Evolutionary conservation across 2,329 filamentous ascomycete species (phyloP).

Genomic region (Diaporthe sp.): DNA sequence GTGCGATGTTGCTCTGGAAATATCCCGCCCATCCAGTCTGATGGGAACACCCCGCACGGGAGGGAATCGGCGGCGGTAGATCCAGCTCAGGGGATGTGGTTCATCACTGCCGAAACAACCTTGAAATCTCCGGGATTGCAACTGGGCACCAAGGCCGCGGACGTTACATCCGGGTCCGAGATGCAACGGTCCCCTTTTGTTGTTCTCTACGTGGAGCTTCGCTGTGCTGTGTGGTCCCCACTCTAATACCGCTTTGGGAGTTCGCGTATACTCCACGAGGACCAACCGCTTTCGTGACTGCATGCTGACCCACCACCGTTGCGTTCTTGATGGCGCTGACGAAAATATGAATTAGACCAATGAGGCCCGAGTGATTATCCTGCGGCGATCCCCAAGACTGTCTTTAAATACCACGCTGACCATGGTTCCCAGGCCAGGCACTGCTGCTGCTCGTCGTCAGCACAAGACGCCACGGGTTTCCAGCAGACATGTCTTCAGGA

Average conservation of each 20-base stretch:
- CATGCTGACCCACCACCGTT: constrained; percentile 2
- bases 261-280: neutral
- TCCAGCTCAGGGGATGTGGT: neutral
- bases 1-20: neutral
- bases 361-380: neutral
- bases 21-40: neutral
- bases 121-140: neutral
- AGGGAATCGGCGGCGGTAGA: neutral
- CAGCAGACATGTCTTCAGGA: neutral
- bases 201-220: neutral
- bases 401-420: constrained; percentile 3
- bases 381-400: no score
- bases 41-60: neutral
- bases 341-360: neutral
- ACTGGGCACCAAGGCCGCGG: neutral
- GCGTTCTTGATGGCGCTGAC: neutral
- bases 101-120: neutral
- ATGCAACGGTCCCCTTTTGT: neutral
- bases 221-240: constrained; percentile 8
- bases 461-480: neutral
- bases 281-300: constrained; percentile 1
- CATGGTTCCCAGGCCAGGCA: neutral
- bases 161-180: constrained; percentile 14
- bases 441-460: neutral
- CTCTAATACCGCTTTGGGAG: neutral